phyloP scores from a whole-genome alignment of 2,329 filamentous ascomycete species.

The Fusarium decemcellulare region DNA sequence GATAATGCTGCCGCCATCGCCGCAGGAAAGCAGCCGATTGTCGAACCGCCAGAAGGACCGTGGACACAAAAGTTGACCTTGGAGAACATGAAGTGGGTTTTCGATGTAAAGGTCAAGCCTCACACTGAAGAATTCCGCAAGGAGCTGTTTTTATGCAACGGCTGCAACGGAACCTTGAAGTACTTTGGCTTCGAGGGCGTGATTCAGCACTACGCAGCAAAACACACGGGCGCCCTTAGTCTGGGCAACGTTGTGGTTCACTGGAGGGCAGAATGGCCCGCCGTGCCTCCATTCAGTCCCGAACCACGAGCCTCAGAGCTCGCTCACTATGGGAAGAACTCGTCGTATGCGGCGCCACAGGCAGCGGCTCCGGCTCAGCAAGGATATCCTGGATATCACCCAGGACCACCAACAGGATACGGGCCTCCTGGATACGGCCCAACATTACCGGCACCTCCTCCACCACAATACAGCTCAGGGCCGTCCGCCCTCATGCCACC shows the following conservation, averaged over 20 bases:
- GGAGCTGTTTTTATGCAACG: conserved; percentile 83
- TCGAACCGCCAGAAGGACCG: conserved; percentile 66
- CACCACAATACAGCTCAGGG: conserved; percentile 21
- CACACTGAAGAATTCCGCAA: conserved; percentile 76
- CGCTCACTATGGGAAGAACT: conserved; percentile 26
- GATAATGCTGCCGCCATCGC: conserved; percentile 63
- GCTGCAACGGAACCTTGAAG: conserved; percentile 75
- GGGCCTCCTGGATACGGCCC: conserved; percentile 30
- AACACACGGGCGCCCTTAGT: conserved; percentile 81
- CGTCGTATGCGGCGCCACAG: conserved; percentile 11
- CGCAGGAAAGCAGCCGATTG: conserved; percentile 59
- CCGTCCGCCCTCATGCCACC: conserved; percentile 21
- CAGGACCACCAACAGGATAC: conserved; percentile 27
- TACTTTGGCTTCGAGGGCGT: conserved; percentile 84
- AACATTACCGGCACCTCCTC: conserved; percentile 4
- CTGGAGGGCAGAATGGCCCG: conserved; percentile 88
- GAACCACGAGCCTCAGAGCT: conserved; percentile 62
- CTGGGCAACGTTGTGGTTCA: conserved; percentile 80
- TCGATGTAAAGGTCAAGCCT: conserved; percentile 82
- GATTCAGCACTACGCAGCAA: conserved; percentile 87
- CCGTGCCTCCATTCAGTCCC: conserved; percentile 78
- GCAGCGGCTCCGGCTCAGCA: conserved; percentile 9
- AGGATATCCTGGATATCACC: conserved; percentile 26
- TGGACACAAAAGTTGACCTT: conserved; percentile 76
- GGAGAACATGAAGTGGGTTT: conserved; percentile 91